phyloP scores from a whole-genome alignment of 2,329 filamentous ascomycete genomes.

The Lecanosticta acicola region DNA sequence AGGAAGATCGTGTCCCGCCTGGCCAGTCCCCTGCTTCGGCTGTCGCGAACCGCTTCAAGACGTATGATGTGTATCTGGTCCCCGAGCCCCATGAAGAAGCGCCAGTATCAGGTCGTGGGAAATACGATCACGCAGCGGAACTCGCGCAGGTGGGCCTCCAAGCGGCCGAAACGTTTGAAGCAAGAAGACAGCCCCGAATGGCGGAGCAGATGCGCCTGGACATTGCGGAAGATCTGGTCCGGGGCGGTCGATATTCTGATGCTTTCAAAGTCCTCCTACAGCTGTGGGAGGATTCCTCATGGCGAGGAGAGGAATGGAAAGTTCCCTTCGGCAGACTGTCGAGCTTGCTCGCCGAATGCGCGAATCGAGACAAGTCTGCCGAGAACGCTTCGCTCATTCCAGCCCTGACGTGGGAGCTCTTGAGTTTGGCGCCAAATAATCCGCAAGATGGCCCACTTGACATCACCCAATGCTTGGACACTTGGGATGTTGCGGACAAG shows the following conservation, averaged over 20 bases:
- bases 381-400: slow-evolving; percentile 44
- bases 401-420: slow-evolving; percentile 54
- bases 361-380: slow-evolving; percentile 29
- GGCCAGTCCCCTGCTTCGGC: slow-evolving; percentile 52
- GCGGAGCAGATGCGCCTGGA: slow-evolving; percentile 52
- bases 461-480: slow-evolving; percentile 18
- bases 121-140: slow-evolving; percentile 48
- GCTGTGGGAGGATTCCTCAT: slow-evolving; percentile 53
- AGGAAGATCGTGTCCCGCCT: slow-evolving; percentile 53
- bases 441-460: slow-evolving; percentile 6
- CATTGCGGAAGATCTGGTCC: slow-evolving; percentile 50
- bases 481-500: slow-evolving; percentile 7
- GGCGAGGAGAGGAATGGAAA: slow-evolving; percentile 58
- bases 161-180: slow-evolving; percentile 45
- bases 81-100: slow-evolving; percentile 54
- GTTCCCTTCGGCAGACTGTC: slow-evolving; percentile 49
- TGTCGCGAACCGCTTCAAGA: slow-evolving; percentile 47
- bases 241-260: slow-evolving; percentile 45
- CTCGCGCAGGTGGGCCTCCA: slow-evolving; percentile 47
- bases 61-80: slow-evolving; percentile 57
- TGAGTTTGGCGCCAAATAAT: slow-evolving; percentile 18
- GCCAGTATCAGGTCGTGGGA: slow-evolving; percentile 38
- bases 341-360: slow-evolving; percentile 51
- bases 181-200: slow-evolving; percentile 49
- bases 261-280: slow-evolving; percentile 48